Evolutionary conservation across 352 stramenopile genomes (phyloP).

Genomic region (Aphanomyces astaci): DNA sequence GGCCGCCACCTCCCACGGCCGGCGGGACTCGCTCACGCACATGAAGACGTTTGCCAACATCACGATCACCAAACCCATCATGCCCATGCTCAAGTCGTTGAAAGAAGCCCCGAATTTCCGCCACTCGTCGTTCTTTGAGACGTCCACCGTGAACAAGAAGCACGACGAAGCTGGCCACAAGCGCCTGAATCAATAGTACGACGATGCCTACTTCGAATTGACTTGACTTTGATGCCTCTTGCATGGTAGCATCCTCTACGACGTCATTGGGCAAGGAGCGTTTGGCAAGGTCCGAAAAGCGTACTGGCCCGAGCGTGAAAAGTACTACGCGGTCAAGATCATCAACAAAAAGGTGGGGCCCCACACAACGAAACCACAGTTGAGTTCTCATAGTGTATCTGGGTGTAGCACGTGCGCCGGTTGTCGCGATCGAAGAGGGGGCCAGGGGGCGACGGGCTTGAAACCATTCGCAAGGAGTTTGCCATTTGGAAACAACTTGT

Average conservation of each 20-base stretch:
- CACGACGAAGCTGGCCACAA: slow-evolving; percentile 45
- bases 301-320: slow-evolving; percentile 53
- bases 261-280: slow-evolving; percentile 62
- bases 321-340: slow-evolving; percentile 64
- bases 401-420: slow-evolving; percentile 22
- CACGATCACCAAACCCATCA: slow-evolving; percentile 33
- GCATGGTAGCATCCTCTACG: slow-evolving; percentile 47
- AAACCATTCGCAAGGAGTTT: slow-evolving; percentile 88
- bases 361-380: neutral
- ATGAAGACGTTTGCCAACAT: neutral
- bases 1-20: neutral
- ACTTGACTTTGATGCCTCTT: too few relatives aligned
- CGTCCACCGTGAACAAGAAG: slow-evolving; percentile 38
- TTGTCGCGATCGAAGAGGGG: slow-evolving; percentile 60
- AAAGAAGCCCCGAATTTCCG: slow-evolving; percentile 21
- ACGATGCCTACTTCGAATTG: too few relatives aligned
- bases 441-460: slow-evolving; percentile 62
- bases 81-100: slow-evolving; percentile 38
- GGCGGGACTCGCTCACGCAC: neutral
- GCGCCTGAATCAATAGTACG: slow-evolving; percentile 74
- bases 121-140: slow-evolving; percentile 62
- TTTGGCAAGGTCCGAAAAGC: slow-evolving; percentile 67
- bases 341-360: slow-evolving; percentile 53
- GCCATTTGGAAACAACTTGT: slow-evolving; percentile 95
- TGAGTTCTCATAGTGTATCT: neutral